Evolutionary conservation across 345 rosid species (phyloP), one percentile per base, ranked within the genome.

Genomic region (Jatropha curcas): DNA sequence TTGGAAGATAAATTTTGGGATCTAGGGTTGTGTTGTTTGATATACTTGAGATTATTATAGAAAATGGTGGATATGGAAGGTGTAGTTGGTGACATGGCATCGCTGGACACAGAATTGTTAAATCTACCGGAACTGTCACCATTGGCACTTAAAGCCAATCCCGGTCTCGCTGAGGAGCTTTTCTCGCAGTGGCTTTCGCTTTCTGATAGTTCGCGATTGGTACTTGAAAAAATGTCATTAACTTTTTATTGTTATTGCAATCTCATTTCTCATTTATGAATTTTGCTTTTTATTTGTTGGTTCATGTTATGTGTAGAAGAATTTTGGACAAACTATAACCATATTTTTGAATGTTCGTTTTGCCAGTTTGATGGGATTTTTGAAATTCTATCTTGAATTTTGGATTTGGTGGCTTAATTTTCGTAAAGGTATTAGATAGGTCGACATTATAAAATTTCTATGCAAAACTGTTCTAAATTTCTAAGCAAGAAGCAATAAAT

Each of bases 161-260:
- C 96, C 7, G 83, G 76, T 64, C 88, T 92, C 74, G 86, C 89
- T 0, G 89, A 88, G 76, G 82, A 77, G 71, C 92, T 95, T 66
- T 95, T 91, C 76, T 92, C 90, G 56, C 93, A 88, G 83, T 92
- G 99, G 99, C 96, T 95, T 73, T 80, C 98, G 4, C 96, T 95
- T 37, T 92, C 99, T 11, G 97, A 95, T 58, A 79, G 90, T 75
- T 81, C 78, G 71, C 89, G 90, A 51, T 86, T 91, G 93, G 99
- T 94, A 77, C 14, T 48, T 48, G 20, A 17, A 16, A 16, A 48
- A 9, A 48, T 20, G 35, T 60, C 41, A 30, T 11, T 51, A 12
- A 39, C 28, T 11, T 17, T 41, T 43, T 0, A 41, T 64, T 9
- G 9, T 7, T 41, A 25, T 41, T 39, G 3, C 43, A n/a, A 11